Percentiles rank a stretch among this genome's conserved stretches.
phyloP scores from a whole-genome alignment of 768 basidiomycete genomes.

The Pisolithus microcarpus region DNA sequence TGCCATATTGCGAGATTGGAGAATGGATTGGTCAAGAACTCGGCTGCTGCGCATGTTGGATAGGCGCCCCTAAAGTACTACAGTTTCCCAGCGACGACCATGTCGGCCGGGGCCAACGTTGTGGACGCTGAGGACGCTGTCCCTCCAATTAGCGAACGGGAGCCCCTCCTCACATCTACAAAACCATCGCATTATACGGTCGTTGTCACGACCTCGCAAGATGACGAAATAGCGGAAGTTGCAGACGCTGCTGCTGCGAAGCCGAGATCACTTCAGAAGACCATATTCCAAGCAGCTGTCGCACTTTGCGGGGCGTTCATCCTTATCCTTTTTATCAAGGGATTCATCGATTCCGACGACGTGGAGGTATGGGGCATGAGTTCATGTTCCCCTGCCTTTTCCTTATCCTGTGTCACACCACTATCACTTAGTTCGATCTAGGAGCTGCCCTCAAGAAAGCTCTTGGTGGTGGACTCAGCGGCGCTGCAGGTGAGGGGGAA shows the following conservation, averaged over 20 bases:
- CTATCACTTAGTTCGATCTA: constrained; percentile 65
- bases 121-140: no score
- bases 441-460: constrained; percentile 71
- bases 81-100: no score
- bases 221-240: constrained; percentile 16
- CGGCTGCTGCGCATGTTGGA: no score
- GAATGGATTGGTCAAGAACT: no score
- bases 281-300: constrained; percentile 27
- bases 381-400: constrained; percentile 14
- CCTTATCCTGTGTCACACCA: constrained; percentile 41
- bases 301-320: constrained; percentile 31
- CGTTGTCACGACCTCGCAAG: neutral
- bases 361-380: constrained; percentile 42
- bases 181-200: constrained; percentile 13
- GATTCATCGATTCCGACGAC: constrained; percentile 62
- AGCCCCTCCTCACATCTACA: constrained; percentile 18
- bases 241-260: constrained; percentile 4
- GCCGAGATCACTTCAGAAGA: constrained; percentile 7
- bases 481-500: constrained; percentile 58
- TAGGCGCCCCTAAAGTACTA: no score
- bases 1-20: no score
- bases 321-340: constrained; percentile 55
- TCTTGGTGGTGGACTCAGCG: constrained; percentile 84
- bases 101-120: no score
- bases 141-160: constrained; percentile 9